These are phyloP conservation scores for Aspergillus sclerotialis DNA, from an alignment of 2,329 filamentous ascomycete species.

Conservation along the genomic window DNA sequence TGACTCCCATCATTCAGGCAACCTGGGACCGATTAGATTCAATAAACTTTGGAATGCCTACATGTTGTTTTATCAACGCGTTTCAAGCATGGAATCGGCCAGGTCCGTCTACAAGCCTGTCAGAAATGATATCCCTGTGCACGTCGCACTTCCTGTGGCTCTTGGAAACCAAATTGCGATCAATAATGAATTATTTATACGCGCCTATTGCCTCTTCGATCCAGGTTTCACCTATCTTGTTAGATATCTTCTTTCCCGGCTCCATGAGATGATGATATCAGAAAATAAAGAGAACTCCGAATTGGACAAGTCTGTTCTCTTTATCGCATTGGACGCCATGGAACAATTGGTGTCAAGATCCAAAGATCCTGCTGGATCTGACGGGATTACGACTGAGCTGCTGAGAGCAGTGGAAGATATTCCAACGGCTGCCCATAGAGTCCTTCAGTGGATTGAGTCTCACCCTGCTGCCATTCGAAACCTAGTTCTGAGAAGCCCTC, in stretches of 20 bases:
- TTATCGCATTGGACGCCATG: constrained; percentile 52
- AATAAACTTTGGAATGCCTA: constrained; percentile 81
- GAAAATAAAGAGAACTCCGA: constrained; percentile 44
- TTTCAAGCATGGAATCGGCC: constrained; percentile 54
- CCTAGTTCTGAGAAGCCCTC: constrained; percentile 57
- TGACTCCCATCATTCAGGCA: constrained; percentile 43
- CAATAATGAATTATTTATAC: constrained; percentile 67
- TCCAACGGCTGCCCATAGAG: constrained; percentile 50
- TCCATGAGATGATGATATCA: constrained; percentile 44
- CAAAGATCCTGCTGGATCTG: constrained; percentile 61
- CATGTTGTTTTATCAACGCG: constrained; percentile 94
- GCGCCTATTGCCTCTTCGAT: constrained; percentile 74
- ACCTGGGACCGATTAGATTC: constrained; percentile 40
- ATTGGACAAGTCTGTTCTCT: constrained; percentile 39
- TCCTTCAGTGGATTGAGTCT: constrained; percentile 55
- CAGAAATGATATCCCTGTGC: constrained; percentile 44
- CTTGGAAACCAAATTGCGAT: constrained; percentile 53
- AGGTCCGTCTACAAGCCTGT: constrained; percentile 41
- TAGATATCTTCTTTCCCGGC: constrained; percentile 52
- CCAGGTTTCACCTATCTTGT: constrained; percentile 63
- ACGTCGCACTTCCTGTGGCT: constrained; percentile 38
- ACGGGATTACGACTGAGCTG: constrained; percentile 48
- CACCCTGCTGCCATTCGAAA: constrained; percentile 55
- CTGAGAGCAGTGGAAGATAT: constrained; percentile 45
- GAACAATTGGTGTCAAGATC: constrained; percentile 68